Conservation (phyloP, 768 basidiomycete genomes). For the Mycena floridula region DNA sequence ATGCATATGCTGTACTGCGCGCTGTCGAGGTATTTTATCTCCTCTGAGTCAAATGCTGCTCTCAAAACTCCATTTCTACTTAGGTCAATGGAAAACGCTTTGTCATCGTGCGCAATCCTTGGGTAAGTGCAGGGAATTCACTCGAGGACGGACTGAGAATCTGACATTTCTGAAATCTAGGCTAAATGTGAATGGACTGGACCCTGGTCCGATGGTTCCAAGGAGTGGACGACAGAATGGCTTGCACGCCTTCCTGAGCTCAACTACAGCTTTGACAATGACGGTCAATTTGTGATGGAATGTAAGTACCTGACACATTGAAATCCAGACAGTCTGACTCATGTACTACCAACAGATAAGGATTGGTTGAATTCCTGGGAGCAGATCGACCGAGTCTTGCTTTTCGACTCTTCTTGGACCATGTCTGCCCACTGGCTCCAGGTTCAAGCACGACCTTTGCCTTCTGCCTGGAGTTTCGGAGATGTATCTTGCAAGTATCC, state of each 20-base stretch:
- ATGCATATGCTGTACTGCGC: slow-evolving; percentile 42
- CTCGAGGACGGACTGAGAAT: no score
- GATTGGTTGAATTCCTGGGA: slow-evolving; percentile 40
- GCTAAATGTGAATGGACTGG: slow-evolving; percentile 44
- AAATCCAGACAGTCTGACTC: no score
- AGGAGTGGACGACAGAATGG: slow-evolving; percentile 47
- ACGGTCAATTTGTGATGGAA: slow-evolving; percentile 49
- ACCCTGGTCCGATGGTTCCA: slow-evolving; percentile 42
- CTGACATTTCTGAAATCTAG: no score
- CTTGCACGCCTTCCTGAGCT: slow-evolving; percentile 30
- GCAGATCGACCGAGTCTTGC: slow-evolving; percentile 34
- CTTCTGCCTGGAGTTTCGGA: slow-evolving; percentile 46
- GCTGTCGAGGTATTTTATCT: slow-evolving; percentile 39
- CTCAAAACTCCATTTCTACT: no score
- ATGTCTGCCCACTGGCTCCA: slow-evolving; percentile 45
- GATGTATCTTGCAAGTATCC: slow-evolving; percentile 47
- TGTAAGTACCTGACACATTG: no score
- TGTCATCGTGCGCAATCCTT: slow-evolving; percentile 39
- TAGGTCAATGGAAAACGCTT: slow-evolving; percentile 42
- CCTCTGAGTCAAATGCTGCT: no score
- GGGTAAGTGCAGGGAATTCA: no score
- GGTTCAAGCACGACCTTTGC: slow-evolving; percentile 33
- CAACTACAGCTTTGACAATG: slow-evolving; percentile 38
- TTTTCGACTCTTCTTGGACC: slow-evolving; percentile 44
- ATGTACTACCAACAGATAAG: no score